Percentiles rank a stretch among this genome's conserved stretches.
Conservation (phyloP, 371 early-diverging fungal genomes). For the Dichotomocladium elegans region DNA sequence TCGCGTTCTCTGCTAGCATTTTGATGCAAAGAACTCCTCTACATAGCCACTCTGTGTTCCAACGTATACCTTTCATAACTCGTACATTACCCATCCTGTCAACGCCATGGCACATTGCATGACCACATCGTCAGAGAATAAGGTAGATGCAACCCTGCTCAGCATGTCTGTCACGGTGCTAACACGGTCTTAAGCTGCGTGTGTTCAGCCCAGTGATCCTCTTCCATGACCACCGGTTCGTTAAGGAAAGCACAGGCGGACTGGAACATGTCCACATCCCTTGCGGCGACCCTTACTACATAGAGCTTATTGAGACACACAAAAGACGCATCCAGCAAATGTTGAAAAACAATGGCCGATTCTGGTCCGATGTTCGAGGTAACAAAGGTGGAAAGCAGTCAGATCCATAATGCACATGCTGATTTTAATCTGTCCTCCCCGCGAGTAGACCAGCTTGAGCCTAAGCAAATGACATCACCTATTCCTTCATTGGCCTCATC, state of each 20-base stretch:
- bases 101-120: not conserved
- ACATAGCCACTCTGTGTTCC: no score
- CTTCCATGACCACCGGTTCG: slow-evolving; percentile 34
- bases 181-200: slow-evolving; percentile 10
- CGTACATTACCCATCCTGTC: not conserved
- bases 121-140: not conserved
- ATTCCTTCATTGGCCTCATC: slow-evolving; percentile 15
- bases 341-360: slow-evolving; percentile 28
- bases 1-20: not conserved
- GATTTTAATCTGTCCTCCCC: no score
- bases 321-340: slow-evolving; percentile 26
- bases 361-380: slow-evolving; percentile 33
- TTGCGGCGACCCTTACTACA: slow-evolving; percentile 30
- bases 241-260: slow-evolving; percentile 22
- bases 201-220: slow-evolving; percentile 35
- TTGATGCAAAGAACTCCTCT: not conserved
- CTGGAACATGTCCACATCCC: slow-evolving; percentile 30
- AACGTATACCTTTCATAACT: no score
- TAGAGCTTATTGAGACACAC: slow-evolving; percentile 21
- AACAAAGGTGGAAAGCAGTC: not conserved
- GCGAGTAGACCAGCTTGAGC: no score
- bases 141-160: not conserved
- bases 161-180: no score
- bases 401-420: no score
- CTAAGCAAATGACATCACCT: slow-evolving; percentile 14